phyloP scores from a whole-genome alignment of 371 early-diverging fungal genomes.

The Dipsacomyces acuminosporus region DNA sequence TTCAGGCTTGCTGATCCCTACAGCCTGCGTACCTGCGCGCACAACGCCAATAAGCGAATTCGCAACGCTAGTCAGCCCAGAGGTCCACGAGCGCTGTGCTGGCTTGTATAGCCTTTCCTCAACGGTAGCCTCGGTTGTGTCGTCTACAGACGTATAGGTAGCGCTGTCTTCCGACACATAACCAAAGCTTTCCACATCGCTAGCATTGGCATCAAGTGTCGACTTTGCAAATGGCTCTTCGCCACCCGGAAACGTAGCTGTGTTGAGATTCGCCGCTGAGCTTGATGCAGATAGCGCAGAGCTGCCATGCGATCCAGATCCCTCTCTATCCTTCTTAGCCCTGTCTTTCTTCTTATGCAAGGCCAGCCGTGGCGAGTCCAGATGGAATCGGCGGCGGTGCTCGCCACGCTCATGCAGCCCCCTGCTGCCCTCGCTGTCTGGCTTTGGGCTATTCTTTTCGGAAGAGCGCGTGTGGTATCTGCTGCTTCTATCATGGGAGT shows the following conservation, averaged over 20 bases:
- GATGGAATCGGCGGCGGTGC: constrained; percentile 13
- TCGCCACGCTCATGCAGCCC: constrained; percentile 6
- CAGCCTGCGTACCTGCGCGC: constrained; percentile 35
- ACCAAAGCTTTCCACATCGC: constrained; percentile 11
- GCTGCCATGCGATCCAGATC: not conserved
- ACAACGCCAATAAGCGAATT: constrained; percentile 34
- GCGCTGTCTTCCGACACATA: not conserved
- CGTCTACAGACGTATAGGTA: not conserved
- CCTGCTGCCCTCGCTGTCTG: too few relatives aligned
- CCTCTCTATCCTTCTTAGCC: constrained; percentile 8
- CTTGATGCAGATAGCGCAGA: constrained; percentile 3
- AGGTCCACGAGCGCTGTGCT: constrained; percentile 28
- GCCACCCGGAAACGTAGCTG: not conserved
- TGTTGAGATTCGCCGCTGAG: constrained; percentile 13
- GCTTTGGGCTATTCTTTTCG: too few relatives aligned
- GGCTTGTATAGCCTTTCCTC: constrained; percentile 11
- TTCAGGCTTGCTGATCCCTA: constrained; percentile 21
- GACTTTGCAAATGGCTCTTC: constrained; percentile 9
- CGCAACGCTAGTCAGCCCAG: constrained; percentile 30
- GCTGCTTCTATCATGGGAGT: too few relatives aligned
- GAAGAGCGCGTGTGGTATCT: too few relatives aligned
- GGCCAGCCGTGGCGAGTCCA: constrained; percentile 29
- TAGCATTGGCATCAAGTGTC: constrained; percentile 16
- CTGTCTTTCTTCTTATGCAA: constrained; percentile 22
- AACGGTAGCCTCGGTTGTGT: not conserved